A percentile compares a stretch with the other conserved stretches of the same genome.
These are phyloP conservation scores for Claviceps sp. DNA, from an alignment of 2,329 filamentous ascomycete genomes.

Conservation along the genomic window DNA sequence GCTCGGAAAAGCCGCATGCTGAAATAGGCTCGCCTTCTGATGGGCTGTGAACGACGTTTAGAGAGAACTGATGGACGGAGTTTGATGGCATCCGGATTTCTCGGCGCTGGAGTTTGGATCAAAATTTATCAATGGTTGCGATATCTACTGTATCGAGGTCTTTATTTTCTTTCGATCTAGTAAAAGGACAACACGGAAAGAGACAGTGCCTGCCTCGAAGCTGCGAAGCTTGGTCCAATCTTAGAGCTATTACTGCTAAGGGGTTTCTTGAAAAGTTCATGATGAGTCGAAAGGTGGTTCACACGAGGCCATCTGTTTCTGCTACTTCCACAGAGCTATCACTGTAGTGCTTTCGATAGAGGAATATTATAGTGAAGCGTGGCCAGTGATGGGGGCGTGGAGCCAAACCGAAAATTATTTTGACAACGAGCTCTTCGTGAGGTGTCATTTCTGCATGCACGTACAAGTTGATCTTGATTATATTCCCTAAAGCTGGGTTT, in stretches of 20 bases:
- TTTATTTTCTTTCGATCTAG: not conserved
- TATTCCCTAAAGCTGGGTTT: not conserved
- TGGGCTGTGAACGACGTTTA: conserved; percentile 18
- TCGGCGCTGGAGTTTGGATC: conserved; percentile 5
- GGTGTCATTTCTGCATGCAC: not conserved
- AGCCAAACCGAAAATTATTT: not conserved
- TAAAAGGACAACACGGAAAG: not conserved
- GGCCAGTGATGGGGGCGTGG: not conserved
- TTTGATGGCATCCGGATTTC: conserved; percentile 2
- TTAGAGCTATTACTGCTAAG: not conserved
- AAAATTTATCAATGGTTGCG: not conserved
- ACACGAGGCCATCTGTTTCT: too few species aligned
- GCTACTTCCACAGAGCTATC: not conserved
- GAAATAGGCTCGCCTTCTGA: conserved; percentile 15
- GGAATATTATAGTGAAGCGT: not conserved
- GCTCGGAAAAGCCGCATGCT: conserved; percentile 41
- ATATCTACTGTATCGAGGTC: not conserved
- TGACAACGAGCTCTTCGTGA: not conserved
- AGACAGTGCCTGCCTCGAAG: not conserved
- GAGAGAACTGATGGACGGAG: conserved; percentile 10
- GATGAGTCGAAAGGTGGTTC: not conserved
- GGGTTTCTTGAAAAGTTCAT: not conserved
- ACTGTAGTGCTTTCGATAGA: not conserved
- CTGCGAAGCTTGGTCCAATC: not conserved
- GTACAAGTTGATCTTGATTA: not conserved